Percentiles rank a stretch among this genome's conserved stretches.
Conservation (phyloP, 1,284 basidiomycete species). For the Ustilago xerochloae region DNA sequence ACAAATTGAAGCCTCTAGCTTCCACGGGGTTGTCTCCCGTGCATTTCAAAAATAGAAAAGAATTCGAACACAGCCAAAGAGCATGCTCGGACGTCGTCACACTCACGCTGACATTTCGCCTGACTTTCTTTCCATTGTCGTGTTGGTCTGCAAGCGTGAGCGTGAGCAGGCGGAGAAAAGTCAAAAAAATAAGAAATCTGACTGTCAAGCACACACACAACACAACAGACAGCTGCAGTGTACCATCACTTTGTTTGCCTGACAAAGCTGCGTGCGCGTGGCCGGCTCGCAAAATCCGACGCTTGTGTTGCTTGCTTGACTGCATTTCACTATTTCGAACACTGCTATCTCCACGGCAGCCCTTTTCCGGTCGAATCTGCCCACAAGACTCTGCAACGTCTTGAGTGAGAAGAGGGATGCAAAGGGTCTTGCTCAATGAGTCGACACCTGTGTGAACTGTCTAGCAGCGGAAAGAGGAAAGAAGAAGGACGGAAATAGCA, state of each 20-base stretch:
- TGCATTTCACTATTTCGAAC: background rate
- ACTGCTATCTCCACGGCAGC: background rate
- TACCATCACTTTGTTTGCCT: conserved; percentile 1
- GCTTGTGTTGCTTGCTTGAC: too few species aligned
- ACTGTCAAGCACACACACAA: background rate
- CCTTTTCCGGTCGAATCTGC: background rate
- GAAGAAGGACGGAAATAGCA: background rate
- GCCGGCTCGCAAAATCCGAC: conserved; percentile 22
- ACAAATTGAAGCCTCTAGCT: background rate
- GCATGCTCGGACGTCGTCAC: background rate
- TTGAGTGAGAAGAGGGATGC: background rate
- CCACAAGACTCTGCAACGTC: too few species aligned
- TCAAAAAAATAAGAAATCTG: background rate
- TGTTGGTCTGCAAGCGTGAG: background rate
- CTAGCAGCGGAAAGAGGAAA: background rate
- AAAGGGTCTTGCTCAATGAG: background rate
- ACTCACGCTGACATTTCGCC: background rate
- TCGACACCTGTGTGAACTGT: too few species aligned
- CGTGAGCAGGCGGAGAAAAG: background rate
- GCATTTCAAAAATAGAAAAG: background rate
- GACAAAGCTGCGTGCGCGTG: conserved; percentile 1
- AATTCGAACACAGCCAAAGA: background rate
- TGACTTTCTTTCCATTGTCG: background rate
- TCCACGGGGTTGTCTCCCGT: background rate
- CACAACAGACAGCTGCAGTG: background rate